Base-by-base conservation (phyloP, 345 rosid species). In the Populus davidiana region DNA sequence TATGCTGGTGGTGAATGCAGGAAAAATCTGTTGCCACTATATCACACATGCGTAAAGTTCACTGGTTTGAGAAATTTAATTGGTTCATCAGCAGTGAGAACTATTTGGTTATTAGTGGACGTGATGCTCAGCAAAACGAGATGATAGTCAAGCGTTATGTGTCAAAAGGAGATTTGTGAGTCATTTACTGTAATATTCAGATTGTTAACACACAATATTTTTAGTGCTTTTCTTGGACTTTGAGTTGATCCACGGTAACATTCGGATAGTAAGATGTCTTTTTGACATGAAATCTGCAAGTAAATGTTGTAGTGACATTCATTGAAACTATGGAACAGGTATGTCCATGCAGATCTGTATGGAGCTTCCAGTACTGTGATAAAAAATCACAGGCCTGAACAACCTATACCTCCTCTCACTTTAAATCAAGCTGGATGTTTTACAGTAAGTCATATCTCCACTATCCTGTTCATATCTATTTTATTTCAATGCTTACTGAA, bases 51-150 rank as follows among this genome's bases (percentile, higher is more conserved):
- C 94, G 95, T 75, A 96, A 96, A 83, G 90, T 93, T 81, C 98
- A 96, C 88, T 96, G 99, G 99, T 93, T 96, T 77, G 99, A 93
- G 91, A 96, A 96, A 82, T 96, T 92, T 79, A 90, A 96, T 85
- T 96, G 99, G 99, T 96, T 96, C 86, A 88, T 93, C 86, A 93
- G 97, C 88, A 92, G 97, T 54, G 98, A 92, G 87, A 96, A 96
- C 82, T 96, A 93, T 78, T 82, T 96, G 83, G 86, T 92, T 81
- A 89, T 96, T 74, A 93, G 99, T 81, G 98, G 99, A 62, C 98
- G 97, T 80, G 97, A 96, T 87, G 97, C 97, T 63, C 99, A 92
- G 81, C 98, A 96, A 83, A 96, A 96, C 79, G 99, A 96, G 86
- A 93, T 93, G 94, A 92, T 93, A 72, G 98, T 93, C 70, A 96